Evolutionary conservation across 306 rosid species (phyloP), one percentile per base, ranked within the genome.

Genomic region (Prinsepia uniflora): DNA sequence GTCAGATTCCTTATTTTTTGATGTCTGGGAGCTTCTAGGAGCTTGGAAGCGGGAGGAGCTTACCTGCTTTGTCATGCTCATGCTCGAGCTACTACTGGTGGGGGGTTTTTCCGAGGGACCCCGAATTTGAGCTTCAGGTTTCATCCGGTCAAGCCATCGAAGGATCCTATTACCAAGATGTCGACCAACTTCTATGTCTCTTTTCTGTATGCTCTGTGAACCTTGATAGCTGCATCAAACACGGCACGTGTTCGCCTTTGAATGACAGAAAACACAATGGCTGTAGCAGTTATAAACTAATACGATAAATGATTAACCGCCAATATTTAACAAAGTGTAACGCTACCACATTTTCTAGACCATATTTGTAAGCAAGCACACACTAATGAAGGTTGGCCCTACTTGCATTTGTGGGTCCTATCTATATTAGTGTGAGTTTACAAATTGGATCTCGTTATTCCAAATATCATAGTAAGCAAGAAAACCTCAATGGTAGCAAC

Each of bases 41-140:
- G 67, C 79, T 67, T 93, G 88, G 72, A 58, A 74, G 20, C 68
- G 75, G 73, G 86, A 34, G 72, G 78, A 53, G 36, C 74, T 74
- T 63, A 54, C 73, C 52, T 72, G 81, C 78, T 81, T 87, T 44
- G 78, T 75, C 67, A 24, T 34, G 43, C 60, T 79, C 56, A 60
- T 73, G 68, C 73, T 74, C 8, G 88, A 76, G 77, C 63, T 78
- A 44, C 56, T 67, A 71, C 72, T 68, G 18, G 15, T 44, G 11
- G 66, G 40, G 43, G 78, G 72, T 41, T 75, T 73, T 43, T 53
- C 67, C 46, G 60, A 54, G 41, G 74, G 82, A 36, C 84, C 76
- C 0, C 92, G 99, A 68, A 91, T 90, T 72, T 85, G 85, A 64
- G 97, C 99, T 18, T 96, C 85, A 20, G 99, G 99, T 68, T 94